A percentile compares a stretch with the other conserved stretches of the same genome.
Evolutionary conservation across 1,284 basidiomycete genomes (phyloP).

Genomic region (Xerocomus amazonicus): DNA sequence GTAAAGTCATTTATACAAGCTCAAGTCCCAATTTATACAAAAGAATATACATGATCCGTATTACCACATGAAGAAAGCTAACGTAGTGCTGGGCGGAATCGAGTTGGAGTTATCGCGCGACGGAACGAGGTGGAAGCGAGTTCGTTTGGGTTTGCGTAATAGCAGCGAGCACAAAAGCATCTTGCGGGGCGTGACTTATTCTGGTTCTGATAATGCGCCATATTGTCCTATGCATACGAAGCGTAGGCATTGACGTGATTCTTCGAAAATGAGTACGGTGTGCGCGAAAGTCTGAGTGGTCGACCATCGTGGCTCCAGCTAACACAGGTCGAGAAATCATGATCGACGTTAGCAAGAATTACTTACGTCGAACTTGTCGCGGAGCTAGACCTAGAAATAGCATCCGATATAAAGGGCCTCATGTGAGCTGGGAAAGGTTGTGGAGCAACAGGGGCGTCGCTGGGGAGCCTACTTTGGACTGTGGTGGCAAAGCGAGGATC

Average conservation of each 20-base stretch:
- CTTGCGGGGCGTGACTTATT: slow-evolving; percentile 9
- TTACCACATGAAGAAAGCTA: slow-evolving; percentile 25
- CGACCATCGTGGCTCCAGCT: slow-evolving; percentile 34
- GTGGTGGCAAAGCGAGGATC: slow-evolving; percentile 4
- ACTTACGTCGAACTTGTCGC: slow-evolving; percentile 37
- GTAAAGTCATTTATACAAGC: slow-evolving; percentile 26
- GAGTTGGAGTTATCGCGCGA: slow-evolving; percentile 24
- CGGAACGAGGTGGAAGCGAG: slow-evolving; percentile 4
- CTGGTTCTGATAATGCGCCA: slow-evolving; percentile 1
- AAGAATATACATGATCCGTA: slow-evolving; percentile 34
- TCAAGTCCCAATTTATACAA: slow-evolving; percentile 26
- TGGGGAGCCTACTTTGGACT: slow-evolving; percentile 18
- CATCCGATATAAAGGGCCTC: slow-evolving; percentile 21
- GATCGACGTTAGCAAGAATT: not conserved
- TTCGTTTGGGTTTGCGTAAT: slow-evolving; percentile 3
- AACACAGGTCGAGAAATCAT: slow-evolving; percentile 6
- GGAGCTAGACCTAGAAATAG: slow-evolving; percentile 33
- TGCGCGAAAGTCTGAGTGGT: slow-evolving; percentile 15
- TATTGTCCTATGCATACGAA: slow-evolving; percentile 19
- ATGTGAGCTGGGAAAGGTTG: slow-evolving; percentile 26
- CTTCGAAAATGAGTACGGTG: slow-evolving; percentile 11
- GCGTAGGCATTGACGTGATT: slow-evolving; percentile 17
- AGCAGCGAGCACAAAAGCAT: slow-evolving; percentile 25
- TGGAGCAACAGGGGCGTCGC: slow-evolving; percentile 28
- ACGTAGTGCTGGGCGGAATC: slow-evolving; percentile 8